Conservation (phyloP, 306 rosid species). For the Lathyrus aphaca region DNA sequence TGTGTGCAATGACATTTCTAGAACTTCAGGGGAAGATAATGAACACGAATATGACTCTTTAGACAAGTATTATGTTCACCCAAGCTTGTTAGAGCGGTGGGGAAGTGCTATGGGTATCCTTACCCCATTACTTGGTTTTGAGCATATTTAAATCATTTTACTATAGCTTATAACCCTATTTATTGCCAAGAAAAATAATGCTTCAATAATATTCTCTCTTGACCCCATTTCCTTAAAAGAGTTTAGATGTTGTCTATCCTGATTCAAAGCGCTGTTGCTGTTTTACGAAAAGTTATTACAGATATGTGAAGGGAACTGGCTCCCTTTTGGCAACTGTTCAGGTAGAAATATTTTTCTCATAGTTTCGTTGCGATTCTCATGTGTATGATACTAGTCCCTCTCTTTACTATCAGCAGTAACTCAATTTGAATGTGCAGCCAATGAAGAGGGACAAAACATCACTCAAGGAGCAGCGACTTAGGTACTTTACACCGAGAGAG, state of each 20-base stretch:
- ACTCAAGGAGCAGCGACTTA: constrained; percentile 72
- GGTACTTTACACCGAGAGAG: constrained; percentile 92
- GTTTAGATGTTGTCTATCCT: constrained; percentile 79
- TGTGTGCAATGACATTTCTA: constrained; percentile 36
- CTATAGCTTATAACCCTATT: constrained; percentile 4
- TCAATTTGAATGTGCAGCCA: constrained; percentile 57
- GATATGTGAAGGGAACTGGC: constrained; percentile 97
- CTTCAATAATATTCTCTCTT: constrained; percentile 20
- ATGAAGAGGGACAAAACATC: constrained; percentile 69
- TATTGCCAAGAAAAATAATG: neutral
- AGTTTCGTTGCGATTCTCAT: neutral
- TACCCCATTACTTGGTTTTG: constrained; percentile 28
- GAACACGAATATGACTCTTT: constrained; percentile 43
- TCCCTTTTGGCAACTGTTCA: constrained; percentile 80
- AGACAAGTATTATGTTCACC: constrained; percentile 69
- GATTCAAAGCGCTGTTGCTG: constrained; percentile 96
- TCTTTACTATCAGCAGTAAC: constrained; percentile 24
- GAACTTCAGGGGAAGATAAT: constrained; percentile 39
- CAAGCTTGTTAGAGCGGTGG: constrained; percentile 89
- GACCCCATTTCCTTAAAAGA: constrained; percentile 46
- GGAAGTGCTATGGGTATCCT: constrained; percentile 99
- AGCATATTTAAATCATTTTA: constrained; percentile 16
- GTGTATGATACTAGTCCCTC: neutral
- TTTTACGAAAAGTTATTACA: constrained; percentile 87
- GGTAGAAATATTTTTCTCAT: constrained; percentile 45